A percentile compares a stretch with the other conserved stretches of the same genome.
Conservation (phyloP, 768 basidiomycete species). For the Dentipellis sp. region DNA sequence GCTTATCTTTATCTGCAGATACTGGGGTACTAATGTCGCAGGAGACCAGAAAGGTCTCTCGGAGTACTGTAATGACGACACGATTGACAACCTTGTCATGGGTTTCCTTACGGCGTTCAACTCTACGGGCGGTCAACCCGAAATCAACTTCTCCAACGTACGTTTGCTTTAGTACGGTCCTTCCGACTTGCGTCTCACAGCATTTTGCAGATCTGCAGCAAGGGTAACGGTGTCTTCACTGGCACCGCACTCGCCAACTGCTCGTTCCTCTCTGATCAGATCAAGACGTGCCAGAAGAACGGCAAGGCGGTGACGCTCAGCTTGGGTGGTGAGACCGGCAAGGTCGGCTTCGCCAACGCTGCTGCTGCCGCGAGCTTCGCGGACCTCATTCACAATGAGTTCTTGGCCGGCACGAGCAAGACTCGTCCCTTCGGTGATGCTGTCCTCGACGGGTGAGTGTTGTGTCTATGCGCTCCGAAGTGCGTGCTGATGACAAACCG, state of each 20-base stretch:
- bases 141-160: constrained; percentile 54
- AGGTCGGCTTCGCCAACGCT: constrained; percentile 30
- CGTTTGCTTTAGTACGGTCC: background rate
- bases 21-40: background rate
- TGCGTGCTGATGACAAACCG: background rate
- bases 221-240: constrained; percentile 30
- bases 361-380: background rate
- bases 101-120: background rate
- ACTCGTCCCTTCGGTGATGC: constrained; percentile 37
- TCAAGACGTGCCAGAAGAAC: constrained; percentile 34
- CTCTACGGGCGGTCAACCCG: constrained; percentile 34
- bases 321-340: constrained; percentile 35
- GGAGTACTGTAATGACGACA: background rate
- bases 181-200: background rate
- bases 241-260: constrained; percentile 34
- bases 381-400: background rate
- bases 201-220: constrained; percentile 36
- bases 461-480: background rate
- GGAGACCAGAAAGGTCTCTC: background rate
- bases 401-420: constrained; percentile 19
- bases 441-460: constrained; percentile 34
- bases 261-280: constrained; percentile 30
- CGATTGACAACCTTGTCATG: background rate
- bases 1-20: background rate
- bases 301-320: constrained; percentile 40